Evolutionary conservation across 2,329 filamentous ascomycete species (phyloP).

Genomic region (Aspergillus novofumigatus): DNA sequence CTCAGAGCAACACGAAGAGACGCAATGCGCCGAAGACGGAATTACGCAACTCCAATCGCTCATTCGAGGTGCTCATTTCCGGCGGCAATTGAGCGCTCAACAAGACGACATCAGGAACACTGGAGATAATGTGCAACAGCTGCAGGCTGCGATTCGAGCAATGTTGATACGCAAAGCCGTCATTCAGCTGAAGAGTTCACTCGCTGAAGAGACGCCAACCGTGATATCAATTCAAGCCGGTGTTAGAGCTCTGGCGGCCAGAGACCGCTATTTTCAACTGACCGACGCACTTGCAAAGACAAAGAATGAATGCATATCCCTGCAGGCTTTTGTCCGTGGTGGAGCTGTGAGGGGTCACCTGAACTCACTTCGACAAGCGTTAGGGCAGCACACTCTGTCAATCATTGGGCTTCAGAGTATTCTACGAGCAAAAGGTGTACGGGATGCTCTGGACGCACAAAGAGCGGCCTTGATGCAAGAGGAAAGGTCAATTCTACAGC

Average conservation of each 20-base stretch:
- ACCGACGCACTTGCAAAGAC: slow-evolving; percentile 40
- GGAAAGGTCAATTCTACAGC: slow-evolving; percentile 39
- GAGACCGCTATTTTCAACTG: slow-evolving; percentile 38
- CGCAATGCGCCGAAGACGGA: slow-evolving; percentile 46
- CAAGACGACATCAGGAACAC: slow-evolving; percentile 44
- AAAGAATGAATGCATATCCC: slow-evolving; percentile 36
- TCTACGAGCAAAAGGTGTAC: slow-evolving; percentile 27
- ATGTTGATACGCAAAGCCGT: slow-evolving; percentile 42
- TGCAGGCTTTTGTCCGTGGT: slow-evolving; percentile 47
- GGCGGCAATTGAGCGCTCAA: slow-evolving; percentile 40
- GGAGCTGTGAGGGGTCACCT: slow-evolving; percentile 25
- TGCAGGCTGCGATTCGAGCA: slow-evolving; percentile 60
- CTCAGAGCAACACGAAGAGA: slow-evolving; percentile 20
- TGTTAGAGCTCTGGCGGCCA: slow-evolving; percentile 32
- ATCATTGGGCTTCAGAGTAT: slow-evolving; percentile 33
- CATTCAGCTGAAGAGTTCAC: slow-evolving; percentile 19
- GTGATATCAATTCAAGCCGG: slow-evolving; percentile 36
- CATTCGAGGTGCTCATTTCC: slow-evolving; percentile 62
- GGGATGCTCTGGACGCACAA: slow-evolving; percentile 29
- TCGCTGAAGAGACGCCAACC: slow-evolving; percentile 22
- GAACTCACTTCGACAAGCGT: slow-evolving; percentile 22
- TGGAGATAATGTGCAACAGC: slow-evolving; percentile 43
- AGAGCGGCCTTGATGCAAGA: slow-evolving; percentile 42
- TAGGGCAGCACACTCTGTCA: slow-evolving; percentile 25
- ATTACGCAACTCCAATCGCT: slow-evolving; percentile 62